These are phyloP conservation scores for Lojkania enalia DNA, from an alignment of 2,329 filamentous ascomycete genomes.

Conservation along the genomic window DNA sequence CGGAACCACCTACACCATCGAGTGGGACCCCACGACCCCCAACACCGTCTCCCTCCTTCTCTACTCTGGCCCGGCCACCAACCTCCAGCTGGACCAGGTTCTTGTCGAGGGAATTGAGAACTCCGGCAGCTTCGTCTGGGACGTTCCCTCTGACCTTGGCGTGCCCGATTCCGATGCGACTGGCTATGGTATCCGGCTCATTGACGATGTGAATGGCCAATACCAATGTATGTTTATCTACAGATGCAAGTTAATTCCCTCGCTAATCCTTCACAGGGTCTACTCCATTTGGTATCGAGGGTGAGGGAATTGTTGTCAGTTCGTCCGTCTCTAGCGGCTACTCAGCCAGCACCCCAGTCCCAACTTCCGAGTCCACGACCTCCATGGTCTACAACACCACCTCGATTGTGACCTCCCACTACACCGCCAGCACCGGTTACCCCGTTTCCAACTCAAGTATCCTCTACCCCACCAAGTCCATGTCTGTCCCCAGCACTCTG, in stretches of 20 bases:
- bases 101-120: conserved; percentile 58
- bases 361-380: conserved; percentile 18
- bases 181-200: conserved; percentile 64
- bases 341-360: conserved; percentile 21
- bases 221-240: too few relatives aligned
- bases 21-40: conserved; percentile 56
- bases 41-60: conserved; percentile 62
- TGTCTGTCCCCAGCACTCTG: conserved; percentile 37
- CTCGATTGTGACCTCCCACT: conserved; percentile 14
- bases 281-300: too few relatives aligned
- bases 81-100: conserved; percentile 57
- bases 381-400: conserved; percentile 14
- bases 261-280: too few relatives aligned
- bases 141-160: conserved; percentile 55
- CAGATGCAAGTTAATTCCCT: too few relatives aligned
- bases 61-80: conserved; percentile 60
- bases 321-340: conserved; percentile 15
- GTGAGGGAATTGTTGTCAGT: too few relatives aligned
- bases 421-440: conserved; percentile 26
- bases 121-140: conserved; percentile 60
- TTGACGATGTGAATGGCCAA: conserved; percentile 61
- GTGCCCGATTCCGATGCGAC: conserved; percentile 48
- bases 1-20: conserved; percentile 61
- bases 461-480: conserved; percentile 40
- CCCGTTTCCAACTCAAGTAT: conserved; percentile 29